Conservation (phyloP, 805 yeast species). For the Jamesozyma rosinii region DNA sequence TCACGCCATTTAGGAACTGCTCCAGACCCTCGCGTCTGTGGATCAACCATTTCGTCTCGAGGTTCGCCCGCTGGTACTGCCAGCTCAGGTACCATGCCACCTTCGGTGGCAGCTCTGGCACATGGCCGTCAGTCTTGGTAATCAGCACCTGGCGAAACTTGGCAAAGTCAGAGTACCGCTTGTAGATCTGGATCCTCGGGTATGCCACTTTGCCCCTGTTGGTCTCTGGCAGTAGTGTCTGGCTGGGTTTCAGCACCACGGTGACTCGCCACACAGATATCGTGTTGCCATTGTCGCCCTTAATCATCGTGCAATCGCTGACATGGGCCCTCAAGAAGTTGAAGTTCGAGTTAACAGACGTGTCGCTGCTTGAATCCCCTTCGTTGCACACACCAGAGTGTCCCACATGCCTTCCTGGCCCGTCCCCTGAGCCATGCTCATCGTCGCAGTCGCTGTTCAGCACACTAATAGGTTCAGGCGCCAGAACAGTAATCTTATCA, state of each 20-base stretch:
- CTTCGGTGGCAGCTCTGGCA: constrained; percentile 47
- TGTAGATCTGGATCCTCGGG: constrained; percentile 37
- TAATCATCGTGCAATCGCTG: constrained; percentile 23
- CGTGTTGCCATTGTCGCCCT: constrained; percentile 19
- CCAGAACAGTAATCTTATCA: not conserved
- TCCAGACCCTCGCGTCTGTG: constrained; percentile 49
- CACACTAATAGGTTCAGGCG: constrained; percentile 25
- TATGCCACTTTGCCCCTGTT: constrained; percentile 1
- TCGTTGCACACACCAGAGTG: not conserved
- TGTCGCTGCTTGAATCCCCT: constrained; percentile 3
- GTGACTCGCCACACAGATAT: constrained; percentile 28
- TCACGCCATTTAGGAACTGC: constrained; percentile 46
- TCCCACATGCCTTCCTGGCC: not conserved
- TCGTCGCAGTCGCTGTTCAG: constrained; percentile 12
- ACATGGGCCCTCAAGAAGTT: constrained; percentile 12
- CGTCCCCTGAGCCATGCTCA: not conserved
- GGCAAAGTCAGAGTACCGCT: constrained; percentile 59
- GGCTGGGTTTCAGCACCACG: constrained; percentile 10
- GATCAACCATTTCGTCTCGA: constrained; percentile 41
- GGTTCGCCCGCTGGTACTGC: constrained; percentile 27
- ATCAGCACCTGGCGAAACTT: constrained; percentile 35
- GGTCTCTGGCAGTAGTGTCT: not conserved
- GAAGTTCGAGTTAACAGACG: constrained; percentile 9
- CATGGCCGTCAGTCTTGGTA: constrained; percentile 12
- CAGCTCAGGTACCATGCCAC: constrained; percentile 31